Percentiles rank a stretch among this genome's conserved stretches.
phyloP scores from a whole-genome alignment of 768 basidiomycete genomes.

The Trametes maxima region DNA sequence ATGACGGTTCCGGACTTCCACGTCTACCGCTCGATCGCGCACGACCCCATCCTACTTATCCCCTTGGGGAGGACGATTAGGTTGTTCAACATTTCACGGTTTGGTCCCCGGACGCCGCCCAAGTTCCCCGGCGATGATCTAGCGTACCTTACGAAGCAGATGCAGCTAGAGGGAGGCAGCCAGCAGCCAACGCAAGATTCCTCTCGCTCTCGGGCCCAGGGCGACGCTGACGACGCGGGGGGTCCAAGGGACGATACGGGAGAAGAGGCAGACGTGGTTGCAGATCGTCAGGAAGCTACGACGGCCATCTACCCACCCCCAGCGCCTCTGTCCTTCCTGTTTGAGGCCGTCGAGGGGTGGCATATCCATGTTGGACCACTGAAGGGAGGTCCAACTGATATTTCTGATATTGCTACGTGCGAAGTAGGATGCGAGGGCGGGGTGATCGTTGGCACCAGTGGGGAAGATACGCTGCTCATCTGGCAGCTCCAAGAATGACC shows the following conservation, averaged over 20 bases:
- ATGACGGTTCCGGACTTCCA: slow-evolving; percentile 39
- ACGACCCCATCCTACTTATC: slow-evolving; percentile 57
- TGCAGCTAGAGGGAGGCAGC: slow-evolving; percentile 4
- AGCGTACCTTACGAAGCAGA: slow-evolving; percentile 9
- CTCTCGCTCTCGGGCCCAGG: neutral
- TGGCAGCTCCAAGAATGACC: slow-evolving; percentile 23
- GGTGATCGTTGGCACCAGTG: slow-evolving; percentile 25
- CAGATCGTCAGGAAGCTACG: neutral
- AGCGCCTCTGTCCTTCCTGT: slow-evolving; percentile 19
- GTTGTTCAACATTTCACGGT: slow-evolving; percentile 49
- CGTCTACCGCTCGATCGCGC: slow-evolving; percentile 45
- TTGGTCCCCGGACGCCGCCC: slow-evolving; percentile 46
- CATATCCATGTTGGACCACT: slow-evolving; percentile 22
- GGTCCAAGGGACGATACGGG: neutral
- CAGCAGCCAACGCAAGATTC: neutral
- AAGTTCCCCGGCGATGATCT: slow-evolving; percentile 42
- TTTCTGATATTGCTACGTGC: slow-evolving; percentile 24
- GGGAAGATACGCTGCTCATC: slow-evolving; percentile 25
- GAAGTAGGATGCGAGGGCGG: slow-evolving; percentile 28
- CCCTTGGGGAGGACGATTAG: slow-evolving; percentile 44
- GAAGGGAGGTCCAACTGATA: slow-evolving; percentile 9
- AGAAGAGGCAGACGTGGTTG: slow-evolving; percentile 9
- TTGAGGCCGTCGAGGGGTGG: slow-evolving; percentile 27
- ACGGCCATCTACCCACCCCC: slow-evolving; percentile 11
- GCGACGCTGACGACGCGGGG: slow-evolving; percentile 9